Conservation (phyloP, 164 flowering plant genomes). For the Umbilicus rupestris region DNA sequence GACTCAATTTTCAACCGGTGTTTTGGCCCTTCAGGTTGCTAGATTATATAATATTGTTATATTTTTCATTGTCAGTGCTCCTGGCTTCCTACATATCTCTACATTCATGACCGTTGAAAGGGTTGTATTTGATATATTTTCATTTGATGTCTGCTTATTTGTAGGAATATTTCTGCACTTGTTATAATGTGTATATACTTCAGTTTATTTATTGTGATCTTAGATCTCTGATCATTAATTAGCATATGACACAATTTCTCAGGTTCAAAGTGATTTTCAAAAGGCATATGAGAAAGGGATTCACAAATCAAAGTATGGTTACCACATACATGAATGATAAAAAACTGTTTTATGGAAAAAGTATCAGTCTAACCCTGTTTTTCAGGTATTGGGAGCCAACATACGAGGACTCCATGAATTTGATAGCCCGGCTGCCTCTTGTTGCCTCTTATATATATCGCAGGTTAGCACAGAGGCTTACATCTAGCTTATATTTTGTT, state of each 20-base stretch:
- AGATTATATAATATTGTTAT: background rate
- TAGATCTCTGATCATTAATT: background rate
- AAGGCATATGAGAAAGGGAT: conserved; percentile 96
- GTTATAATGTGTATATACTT: background rate
- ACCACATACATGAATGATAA: background rate
- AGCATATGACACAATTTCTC: conserved; percentile 8
- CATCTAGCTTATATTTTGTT: background rate
- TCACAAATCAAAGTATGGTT: conserved; percentile 62
- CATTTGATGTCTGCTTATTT: background rate
- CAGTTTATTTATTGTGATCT: background rate
- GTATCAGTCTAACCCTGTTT: conserved; percentile 5
- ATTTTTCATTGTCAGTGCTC: background rate
- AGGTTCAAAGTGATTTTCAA: conserved; percentile 97
- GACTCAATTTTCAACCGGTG: conserved; percentile 94
- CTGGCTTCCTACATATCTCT: background rate
- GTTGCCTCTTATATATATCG: conserved; percentile 87
- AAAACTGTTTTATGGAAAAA: background rate
- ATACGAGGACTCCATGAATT: conserved; percentile 75
- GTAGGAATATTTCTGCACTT: background rate
- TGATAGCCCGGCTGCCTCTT: conserved; percentile 85
- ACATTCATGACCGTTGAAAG: background rate
- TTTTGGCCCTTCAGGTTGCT: conserved; percentile 95
- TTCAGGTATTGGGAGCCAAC: conserved; percentile 95
- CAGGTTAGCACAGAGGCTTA: conserved; percentile 38
- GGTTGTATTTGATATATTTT: background rate